Evolutionary conservation across 208 protist genomes (phyloP).

Genomic region (Ichthyophonus hoferi): DNA sequence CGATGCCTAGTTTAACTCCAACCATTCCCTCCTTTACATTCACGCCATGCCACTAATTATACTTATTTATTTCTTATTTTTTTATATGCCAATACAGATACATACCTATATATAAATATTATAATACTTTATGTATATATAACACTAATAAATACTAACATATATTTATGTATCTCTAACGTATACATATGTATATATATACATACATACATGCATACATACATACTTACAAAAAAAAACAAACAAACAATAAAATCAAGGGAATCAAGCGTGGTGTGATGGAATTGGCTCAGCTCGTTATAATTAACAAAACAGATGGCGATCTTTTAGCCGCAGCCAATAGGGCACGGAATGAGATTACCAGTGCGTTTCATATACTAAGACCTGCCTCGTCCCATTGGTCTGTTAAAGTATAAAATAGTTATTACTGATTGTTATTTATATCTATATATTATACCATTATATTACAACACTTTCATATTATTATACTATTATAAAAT

Average conservation of each 20-base stretch:
- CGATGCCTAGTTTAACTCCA: too few relatives aligned
- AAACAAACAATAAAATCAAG: constrained; percentile 47
- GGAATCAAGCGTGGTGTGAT: constrained; percentile 86
- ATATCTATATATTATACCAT: background rate
- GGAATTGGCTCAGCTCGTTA: constrained; percentile 82
- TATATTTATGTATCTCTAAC: background rate
- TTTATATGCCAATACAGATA: background rate
- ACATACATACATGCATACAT: background rate
- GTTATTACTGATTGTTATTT: background rate
- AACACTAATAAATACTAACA: too few relatives aligned
- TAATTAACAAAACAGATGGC: constrained; percentile 76
- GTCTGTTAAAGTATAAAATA: background rate
- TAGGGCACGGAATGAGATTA: constrained; percentile 18
- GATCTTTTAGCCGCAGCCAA: constrained; percentile 25
- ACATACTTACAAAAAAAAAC: background rate
- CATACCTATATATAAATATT: background rate
- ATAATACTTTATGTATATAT: background rate
- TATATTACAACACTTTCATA: background rate
- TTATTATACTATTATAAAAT: background rate
- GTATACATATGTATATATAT: constrained; percentile 3
- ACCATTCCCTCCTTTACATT: too few relatives aligned
- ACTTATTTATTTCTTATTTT: too few relatives aligned
- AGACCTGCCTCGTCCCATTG: background rate
- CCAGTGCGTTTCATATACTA: constrained; percentile 31
- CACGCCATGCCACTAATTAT: too few relatives aligned